Evolutionary conservation across 306 rosid species (phyloP), one percentile per base, ranked within the genome.

Genomic region (Begonia loranthoides): DNA sequence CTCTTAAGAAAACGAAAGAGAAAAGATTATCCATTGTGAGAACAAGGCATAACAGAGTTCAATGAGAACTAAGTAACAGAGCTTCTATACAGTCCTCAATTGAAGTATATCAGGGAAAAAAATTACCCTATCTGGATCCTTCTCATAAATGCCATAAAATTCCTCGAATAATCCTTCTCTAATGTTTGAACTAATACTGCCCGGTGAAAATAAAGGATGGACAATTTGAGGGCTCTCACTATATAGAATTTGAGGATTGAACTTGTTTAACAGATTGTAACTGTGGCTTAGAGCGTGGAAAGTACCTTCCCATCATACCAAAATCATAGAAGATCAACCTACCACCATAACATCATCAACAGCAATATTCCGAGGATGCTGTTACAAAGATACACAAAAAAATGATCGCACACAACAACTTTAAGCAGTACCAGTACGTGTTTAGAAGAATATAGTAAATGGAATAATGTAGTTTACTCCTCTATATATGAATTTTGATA

Each of bases 291-390:
- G 9, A 28, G 36, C 36, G 36, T 7, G 58, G 52, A 59, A 60
- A 49, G 33, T 74, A 86, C 99, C 99, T 86, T 63, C 99, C 99
- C 96, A 92, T 92, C 99, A 92, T 92, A 63, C 99, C 99, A 76
- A 92, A 92, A 71, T 92, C 99, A 59, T 92, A 92, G 69, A 92
- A 92, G 74, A 92, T 92, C 93, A 92, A 83, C 71, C 99, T 76
- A 59, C 99, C 99, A 69, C 99, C 99, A 79, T 86, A 59, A 92
- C 79, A 74, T 92, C 99, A 73, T 92, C 99, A 17, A 86, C 99
- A 36, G 96, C 99, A 72, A 92, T 92, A 63, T 92, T 92, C 70
- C 96, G 94, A 44, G 99, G 99, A 66, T 92, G 99, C 99, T 92
- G 79, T 73, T 7, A 1, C 47, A 47, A 75, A 53, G 55, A 62